phyloP scores from a whole-genome alignment of 768 basidiomycete genomes.

The Chalciporus piperatus region DNA sequence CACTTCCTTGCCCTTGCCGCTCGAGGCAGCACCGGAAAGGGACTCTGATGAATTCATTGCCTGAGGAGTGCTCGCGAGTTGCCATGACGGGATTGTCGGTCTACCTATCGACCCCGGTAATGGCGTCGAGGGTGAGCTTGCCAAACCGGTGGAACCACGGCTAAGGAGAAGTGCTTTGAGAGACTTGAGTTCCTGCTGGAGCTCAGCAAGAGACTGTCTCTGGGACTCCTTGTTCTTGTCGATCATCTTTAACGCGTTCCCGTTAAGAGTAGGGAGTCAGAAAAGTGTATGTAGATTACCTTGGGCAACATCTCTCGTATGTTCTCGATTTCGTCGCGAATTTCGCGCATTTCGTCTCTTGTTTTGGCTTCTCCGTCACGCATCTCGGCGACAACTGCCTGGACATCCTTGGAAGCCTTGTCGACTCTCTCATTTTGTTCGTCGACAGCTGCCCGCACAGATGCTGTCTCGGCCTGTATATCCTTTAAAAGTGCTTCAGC shows the following conservation, averaged over 20 bases:
- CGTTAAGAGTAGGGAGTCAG: constrained; percentile 1
- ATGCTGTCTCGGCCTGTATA: constrained; percentile 72
- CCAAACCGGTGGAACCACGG: constrained; percentile 50
- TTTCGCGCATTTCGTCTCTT: constrained; percentile 85
- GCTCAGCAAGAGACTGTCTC: constrained; percentile 75
- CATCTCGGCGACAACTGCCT: constrained; percentile 70
- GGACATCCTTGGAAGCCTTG: constrained; percentile 68
- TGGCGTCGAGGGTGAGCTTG: constrained; percentile 51
- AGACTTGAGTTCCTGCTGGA: constrained; percentile 93
- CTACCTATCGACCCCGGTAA: constrained; percentile 49
- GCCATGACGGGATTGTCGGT: constrained; percentile 90
- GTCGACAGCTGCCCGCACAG: constrained; percentile 70
- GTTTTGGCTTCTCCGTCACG: constrained; percentile 74
- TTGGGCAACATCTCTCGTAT: constrained; percentile 92
- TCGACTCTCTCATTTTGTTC: constrained; percentile 74
- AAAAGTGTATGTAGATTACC: constrained; percentile 42
- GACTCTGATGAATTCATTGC: constrained; percentile 18
- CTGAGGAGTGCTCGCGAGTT: constrained; percentile 52
- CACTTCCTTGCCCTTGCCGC: constrained; percentile 62
- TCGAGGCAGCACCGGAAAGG: constrained; percentile 19
- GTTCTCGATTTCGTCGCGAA: constrained; percentile 86
- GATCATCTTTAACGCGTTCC: constrained; percentile 64
- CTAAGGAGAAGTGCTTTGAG: constrained; percentile 85
- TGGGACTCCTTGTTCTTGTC: constrained; percentile 90
- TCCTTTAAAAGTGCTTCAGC: constrained; percentile 79